A percentile compares a stretch with the other conserved stretches of the same genome.
Conservation (phyloP, 2,329 filamentous ascomycete genomes). For the Diaporthe sp. region DNA sequence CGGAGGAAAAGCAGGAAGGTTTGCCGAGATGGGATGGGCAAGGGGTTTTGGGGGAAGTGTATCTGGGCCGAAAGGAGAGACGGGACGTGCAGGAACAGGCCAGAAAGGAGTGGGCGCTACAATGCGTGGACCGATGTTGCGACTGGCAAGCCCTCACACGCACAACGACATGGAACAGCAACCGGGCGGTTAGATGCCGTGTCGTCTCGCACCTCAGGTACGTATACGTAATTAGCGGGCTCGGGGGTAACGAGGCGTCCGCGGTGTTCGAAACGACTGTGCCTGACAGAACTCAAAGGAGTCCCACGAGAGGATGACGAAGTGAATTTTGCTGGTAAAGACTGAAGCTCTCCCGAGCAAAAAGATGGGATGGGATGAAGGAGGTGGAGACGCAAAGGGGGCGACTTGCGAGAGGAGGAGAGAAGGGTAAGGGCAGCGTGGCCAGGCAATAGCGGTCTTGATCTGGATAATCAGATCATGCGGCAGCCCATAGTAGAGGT, state of each 20-base stretch:
- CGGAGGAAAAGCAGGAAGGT: slow-evolving; percentile 8
- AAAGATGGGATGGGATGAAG: slow-evolving; percentile 19
- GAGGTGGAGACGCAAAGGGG: slow-evolving; percentile 20
- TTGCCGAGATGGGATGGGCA: slow-evolving; percentile 33
- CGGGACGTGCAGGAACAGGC: slow-evolving; percentile 8
- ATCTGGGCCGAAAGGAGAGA: background rate
- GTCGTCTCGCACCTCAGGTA: slow-evolving; percentile 19
- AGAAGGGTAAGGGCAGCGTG: background rate
- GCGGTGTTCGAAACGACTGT: slow-evolving; percentile 7
- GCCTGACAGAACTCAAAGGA: slow-evolving; percentile 1
- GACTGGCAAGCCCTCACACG: slow-evolving; percentile 32
- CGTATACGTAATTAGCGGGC: slow-evolving; percentile 31
- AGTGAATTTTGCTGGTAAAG: slow-evolving; percentile 5
- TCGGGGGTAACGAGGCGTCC: background rate
- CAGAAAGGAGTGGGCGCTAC: slow-evolving; percentile 4
- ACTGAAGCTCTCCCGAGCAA: slow-evolving; percentile 9
- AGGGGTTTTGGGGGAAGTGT: slow-evolving; percentile 24
- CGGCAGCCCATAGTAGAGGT: background rate
- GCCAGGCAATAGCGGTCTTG: background rate
- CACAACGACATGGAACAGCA: slow-evolving; percentile 27
- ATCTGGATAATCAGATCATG: slow-evolving; percentile 5
- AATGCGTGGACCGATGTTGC: slow-evolving; percentile 32
- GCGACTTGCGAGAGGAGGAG: slow-evolving; percentile 17
- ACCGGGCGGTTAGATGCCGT: slow-evolving; percentile 38
- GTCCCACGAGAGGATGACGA: slow-evolving; percentile 3